Evolutionary conservation across 169 alveolate species (phyloP).

Genomic region (Plasmodium fragile): DNA sequence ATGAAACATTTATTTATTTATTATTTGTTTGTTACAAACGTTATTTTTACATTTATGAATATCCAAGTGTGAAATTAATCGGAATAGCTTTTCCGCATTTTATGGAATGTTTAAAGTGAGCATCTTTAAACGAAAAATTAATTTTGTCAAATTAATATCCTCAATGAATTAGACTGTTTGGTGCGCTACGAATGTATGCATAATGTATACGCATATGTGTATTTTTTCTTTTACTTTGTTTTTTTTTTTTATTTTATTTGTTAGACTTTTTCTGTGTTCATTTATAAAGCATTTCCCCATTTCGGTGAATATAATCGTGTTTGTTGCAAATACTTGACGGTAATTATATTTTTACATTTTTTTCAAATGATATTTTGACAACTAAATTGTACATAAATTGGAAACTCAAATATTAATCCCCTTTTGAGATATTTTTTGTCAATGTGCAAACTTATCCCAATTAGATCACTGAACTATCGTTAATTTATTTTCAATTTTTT

Average conservation of each 20-base stretch:
- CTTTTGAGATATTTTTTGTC: background rate
- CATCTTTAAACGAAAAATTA: background rate
- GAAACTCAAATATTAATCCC: background rate
- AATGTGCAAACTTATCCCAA: background rate
- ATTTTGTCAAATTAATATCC: background rate
- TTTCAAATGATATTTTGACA: background rate
- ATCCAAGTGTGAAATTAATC: background rate
- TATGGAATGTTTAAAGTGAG: background rate
- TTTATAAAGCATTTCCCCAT: too few relatives aligned
- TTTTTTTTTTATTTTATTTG: too few relatives aligned
- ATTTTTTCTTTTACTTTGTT: background rate
- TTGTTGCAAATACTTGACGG: too few relatives aligned
- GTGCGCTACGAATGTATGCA: background rate
- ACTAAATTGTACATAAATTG: background rate
- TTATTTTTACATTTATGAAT: background rate
- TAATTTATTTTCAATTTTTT: background rate
- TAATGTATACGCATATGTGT: background rate
- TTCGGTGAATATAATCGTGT: too few relatives aligned
- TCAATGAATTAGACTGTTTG: background rate
- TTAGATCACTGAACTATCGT: background rate
- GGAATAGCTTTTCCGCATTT: background rate
- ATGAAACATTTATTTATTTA: too few relatives aligned
- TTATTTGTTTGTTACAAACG: too few relatives aligned
- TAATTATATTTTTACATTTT: background rate
- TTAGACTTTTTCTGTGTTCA: background rate